Base-by-base conservation (phyloP, 441 rosid species). In the Pelargonium australe region DNA sequence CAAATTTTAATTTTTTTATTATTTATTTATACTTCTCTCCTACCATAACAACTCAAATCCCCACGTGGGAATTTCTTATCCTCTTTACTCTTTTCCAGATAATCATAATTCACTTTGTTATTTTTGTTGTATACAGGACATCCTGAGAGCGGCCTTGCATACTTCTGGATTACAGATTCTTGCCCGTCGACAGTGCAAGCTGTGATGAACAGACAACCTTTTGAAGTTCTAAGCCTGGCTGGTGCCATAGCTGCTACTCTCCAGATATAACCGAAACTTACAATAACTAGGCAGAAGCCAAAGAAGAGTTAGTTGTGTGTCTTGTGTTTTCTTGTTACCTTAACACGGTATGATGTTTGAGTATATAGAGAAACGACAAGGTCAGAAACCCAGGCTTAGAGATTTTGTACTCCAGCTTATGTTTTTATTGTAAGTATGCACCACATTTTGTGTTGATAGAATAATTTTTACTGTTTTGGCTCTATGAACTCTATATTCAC, bases 161-260 rank as follows among this genome's bases (percentile, higher is more conserved):
- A 94, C 80, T 94, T 94, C 82, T 94, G 98, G 98, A 89, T 94
- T 69, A 94, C 96, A 13, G 97, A 94, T 77, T 94, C 97, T 12
- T 89, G 98, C 76, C 92, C 96, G 4, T 66, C 43, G 65, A 94
- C 97, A 1, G 97, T 89, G 78, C 82, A 81, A 53, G 84, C 86
- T 73, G 98, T 94, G 77, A 78, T 66, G 80, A 80, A 80, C 72
- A 87, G 71, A 79, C 85, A 77, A 55, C 98, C 97, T 2, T 94
- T 89, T 67, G 95, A 94, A 85, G 74, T 94, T 79, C 88, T 94
- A 14, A 91, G 95, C 80, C 93, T 94, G n/a, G 92, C 97, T 17
- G 79, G 89, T 73, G 79, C 96, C 58, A 88, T 94, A 70, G 95
- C 98, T 65, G 79, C 92, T 45, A 87, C 96, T 64, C 95, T 91